Percentiles rank a stretch among this genome's conserved stretches.
Evolutionary conservation across 2,329 filamentous ascomycete genomes (phyloP).

Genomic region (Dactylellina parvicollis): DNA sequence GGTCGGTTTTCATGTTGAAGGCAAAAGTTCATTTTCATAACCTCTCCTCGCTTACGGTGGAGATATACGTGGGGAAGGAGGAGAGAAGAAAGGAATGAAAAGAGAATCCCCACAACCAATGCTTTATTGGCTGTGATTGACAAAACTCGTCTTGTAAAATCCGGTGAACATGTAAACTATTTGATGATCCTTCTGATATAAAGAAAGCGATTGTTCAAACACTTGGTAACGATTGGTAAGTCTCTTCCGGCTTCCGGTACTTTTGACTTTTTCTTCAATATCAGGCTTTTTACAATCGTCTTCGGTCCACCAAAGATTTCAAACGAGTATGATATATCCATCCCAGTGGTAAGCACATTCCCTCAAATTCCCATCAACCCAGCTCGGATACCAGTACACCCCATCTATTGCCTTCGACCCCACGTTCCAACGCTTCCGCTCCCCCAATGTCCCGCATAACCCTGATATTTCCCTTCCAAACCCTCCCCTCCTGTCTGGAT

Average conservation of each 20-base stretch:
- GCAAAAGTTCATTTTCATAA: conserved; percentile 7
- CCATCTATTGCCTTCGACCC: conserved; percentile 34
- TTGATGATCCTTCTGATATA: not conserved
- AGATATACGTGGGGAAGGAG: conserved; percentile 9
- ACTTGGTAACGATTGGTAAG: too few relatives aligned
- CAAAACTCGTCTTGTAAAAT: not conserved
- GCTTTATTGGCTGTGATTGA: not conserved
- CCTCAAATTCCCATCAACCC: too few relatives aligned
- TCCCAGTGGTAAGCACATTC: too few relatives aligned
- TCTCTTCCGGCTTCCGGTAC: not conserved
- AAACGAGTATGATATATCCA: too few relatives aligned
- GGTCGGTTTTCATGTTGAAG: not conserved
- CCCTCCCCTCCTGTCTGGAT: conserved; percentile 15
- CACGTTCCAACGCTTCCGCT: conserved; percentile 24
- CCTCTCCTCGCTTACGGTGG: not conserved
- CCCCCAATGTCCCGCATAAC: conserved; percentile 34
- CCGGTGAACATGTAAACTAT: not conserved
- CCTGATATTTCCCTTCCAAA: conserved; percentile 20
- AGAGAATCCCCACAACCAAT: not conserved
- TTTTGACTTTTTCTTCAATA: too few relatives aligned
- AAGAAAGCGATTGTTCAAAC: too few relatives aligned
- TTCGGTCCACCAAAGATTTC: too few relatives aligned
- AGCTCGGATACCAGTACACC: conserved; percentile 37
- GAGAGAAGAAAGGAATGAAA: conserved; percentile 19
- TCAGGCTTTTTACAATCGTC: too few relatives aligned